Base-by-base conservation (phyloP, 2,329 filamentous ascomycete genomes). In the Pseudonectria buxi region DNA sequence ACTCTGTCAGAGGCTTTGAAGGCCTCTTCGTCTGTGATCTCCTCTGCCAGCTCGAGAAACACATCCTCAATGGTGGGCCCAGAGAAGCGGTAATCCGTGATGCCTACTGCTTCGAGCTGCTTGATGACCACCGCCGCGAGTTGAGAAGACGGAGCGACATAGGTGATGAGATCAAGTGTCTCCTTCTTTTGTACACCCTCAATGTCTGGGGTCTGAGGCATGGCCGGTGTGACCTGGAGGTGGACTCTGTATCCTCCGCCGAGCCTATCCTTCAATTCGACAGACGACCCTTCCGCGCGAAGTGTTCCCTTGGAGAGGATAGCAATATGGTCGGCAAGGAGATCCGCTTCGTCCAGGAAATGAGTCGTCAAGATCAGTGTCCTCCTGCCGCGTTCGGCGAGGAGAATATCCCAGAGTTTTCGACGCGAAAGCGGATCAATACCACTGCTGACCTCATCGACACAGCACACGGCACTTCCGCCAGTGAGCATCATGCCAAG, bases 401-500 rank as follows among this genome's bases (percentile, higher is more conserved):
- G 68, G 14, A 95, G 68, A 40, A 95, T 95, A 48, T 95, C 87
- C 89, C 89, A 95, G 15, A 95, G 86, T 63, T 94, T 95, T 18
- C 88, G 70, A 36, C 90, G 73, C 14, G 84, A 89, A 1, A 95
- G 66, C 0, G 90, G 88, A 54, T 95, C 89, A 14, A 95, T 71
- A 11, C 89, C 90, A 40, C 83, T 88, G 26, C 83, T 89, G 11
- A 95, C 87, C 59, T 95, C 90, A 48, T 95, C 89, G 6, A 95
- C 79, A 51, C 87, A 92, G 62, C 89, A 95, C 1, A 95, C 81
- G 15, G 78, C 78, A 43, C 84, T 90, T 10, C 87, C 88, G 42
- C 90, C 89, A 4, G 86, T 94, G 49, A 95, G 79, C 87, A 95
- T 95, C 78, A 95, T 90, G 5, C 87, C 88, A 3, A 95, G 70